phyloP scores from a whole-genome alignment of 2,329 filamentous ascomycete genomes.

The Lasiodiplodia hormozganensis region DNA sequence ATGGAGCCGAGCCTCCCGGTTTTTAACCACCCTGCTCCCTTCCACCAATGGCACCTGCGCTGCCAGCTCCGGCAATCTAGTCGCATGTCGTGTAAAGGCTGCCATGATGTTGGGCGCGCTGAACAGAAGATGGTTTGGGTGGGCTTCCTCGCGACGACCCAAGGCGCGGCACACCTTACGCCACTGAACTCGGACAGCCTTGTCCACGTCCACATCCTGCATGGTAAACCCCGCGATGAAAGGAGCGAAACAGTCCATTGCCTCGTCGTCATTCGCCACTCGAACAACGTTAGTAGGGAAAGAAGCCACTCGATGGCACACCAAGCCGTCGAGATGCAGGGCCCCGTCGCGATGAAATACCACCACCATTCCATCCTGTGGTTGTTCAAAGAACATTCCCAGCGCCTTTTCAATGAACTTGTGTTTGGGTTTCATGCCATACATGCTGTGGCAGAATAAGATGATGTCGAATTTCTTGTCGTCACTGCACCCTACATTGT shows the following conservation, averaged over 20 bases:
- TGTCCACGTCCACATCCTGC: conserved; percentile 41
- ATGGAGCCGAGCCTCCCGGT: conserved; percentile 56
- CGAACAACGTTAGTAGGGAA: conserved; percentile 55
- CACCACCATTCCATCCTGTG: conserved; percentile 54
- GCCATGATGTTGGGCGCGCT: conserved; percentile 58
- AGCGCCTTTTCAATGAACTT: conserved; percentile 56
- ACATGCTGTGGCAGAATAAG: conserved; percentile 70
- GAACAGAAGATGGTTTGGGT: conserved; percentile 55
- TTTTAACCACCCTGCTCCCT: conserved; percentile 54
- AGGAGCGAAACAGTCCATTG: conserved; percentile 59
- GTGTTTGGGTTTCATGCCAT: conserved; percentile 62
- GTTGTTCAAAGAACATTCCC: conserved; percentile 52
- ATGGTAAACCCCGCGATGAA: conserved; percentile 59
- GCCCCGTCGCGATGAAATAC: conserved; percentile 62
- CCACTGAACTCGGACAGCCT: conserved; percentile 52
- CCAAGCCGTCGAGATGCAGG: conserved; percentile 56
- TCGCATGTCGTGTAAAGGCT: conserved; percentile 58
- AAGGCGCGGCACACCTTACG: conserved; percentile 60
- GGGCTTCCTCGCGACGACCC: conserved; percentile 47
- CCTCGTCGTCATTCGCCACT: conserved; percentile 54
- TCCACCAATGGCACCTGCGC: conserved; percentile 49
- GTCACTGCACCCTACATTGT: conserved; percentile 33
- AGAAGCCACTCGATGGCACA: conserved; percentile 55
- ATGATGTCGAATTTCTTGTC: conserved; percentile 60
- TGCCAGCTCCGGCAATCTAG: conserved; percentile 51